phyloP scores from a whole-genome alignment of 148 eudicot genomes.

The Silene uniflora region DNA sequence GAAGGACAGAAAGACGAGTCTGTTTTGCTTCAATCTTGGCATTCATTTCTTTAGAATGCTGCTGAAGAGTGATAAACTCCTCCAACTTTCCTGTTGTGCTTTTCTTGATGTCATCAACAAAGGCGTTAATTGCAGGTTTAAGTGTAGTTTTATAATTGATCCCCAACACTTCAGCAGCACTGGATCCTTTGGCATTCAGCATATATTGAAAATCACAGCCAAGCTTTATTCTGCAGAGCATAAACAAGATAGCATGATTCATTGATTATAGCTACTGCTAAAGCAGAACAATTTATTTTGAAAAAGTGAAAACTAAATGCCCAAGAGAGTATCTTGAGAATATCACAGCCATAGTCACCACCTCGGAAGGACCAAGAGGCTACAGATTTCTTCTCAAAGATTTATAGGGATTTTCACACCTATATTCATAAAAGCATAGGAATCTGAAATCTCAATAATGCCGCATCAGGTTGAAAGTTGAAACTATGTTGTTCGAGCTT shows the following conservation, averaged over 20 bases:
- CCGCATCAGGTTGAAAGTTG: too few species aligned
- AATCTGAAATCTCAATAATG: not conserved
- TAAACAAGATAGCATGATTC: not conserved
- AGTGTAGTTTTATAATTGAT: slow-evolving; percentile 66
- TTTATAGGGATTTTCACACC: not conserved
- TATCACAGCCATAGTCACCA: not conserved
- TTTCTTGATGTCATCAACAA: slow-evolving; percentile 58
- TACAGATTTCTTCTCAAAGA: not conserved
- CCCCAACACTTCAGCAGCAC: slow-evolving; percentile 71
- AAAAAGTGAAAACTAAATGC: not conserved
- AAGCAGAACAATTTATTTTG: not conserved
- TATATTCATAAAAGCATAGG: not conserved
- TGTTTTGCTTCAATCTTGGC: slow-evolving; percentile 60
- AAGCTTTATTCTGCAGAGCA: slow-evolving; percentile 61
- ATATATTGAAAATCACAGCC: slow-evolving; percentile 63
- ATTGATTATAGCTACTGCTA: not conserved
- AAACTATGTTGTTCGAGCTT: too few species aligned
- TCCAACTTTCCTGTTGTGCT: slow-evolving; percentile 59
- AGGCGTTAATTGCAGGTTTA: slow-evolving; percentile 60
- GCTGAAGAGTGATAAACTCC: slow-evolving; percentile 70
- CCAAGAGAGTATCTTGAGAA: not conserved
- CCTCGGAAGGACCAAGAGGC: not conserved
- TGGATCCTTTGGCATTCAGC: slow-evolving; percentile 62
- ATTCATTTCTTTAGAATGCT: slow-evolving; percentile 53
- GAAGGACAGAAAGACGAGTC: slow-evolving; percentile 49